These are phyloP conservation scores for Tylopilus subfusipes DNA, from an alignment of 768 basidiomycete genomes.

Conservation along the genomic window DNA sequence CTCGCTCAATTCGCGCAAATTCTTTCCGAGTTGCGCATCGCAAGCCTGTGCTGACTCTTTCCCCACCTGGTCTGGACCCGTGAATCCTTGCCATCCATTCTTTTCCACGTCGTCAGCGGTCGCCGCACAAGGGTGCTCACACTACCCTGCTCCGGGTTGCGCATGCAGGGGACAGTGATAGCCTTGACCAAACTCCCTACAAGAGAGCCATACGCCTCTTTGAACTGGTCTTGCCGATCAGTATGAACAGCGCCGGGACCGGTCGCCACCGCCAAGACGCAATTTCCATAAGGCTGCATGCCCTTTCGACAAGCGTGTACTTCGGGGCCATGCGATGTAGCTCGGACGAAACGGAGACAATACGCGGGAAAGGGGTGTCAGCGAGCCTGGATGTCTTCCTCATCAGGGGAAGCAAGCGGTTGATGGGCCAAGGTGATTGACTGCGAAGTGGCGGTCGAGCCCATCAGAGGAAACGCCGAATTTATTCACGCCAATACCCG, in stretches of 20 bases:
- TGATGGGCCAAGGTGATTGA: no score
- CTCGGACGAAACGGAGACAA: constrained; percentile 5
- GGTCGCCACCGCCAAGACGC: not conserved
- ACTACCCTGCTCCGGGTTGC: constrained; percentile 24
- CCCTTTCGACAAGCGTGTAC: constrained; percentile 1
- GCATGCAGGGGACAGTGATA: constrained; percentile 26
- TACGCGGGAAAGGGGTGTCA: not conserved
- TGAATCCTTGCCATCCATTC: constrained; percentile 26
- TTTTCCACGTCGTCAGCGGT: constrained; percentile 10
- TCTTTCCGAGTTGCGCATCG: constrained; percentile 25
- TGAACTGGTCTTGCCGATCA: constrained; percentile 1
- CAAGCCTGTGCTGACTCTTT: constrained; percentile 22
- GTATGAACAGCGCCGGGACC: constrained; percentile 2
- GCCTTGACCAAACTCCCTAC: constrained; percentile 15
- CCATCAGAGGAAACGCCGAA: not conserved
- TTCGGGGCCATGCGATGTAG: constrained; percentile 1
- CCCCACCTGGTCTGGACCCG: constrained; percentile 4
- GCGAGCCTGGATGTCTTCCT: not conserved
- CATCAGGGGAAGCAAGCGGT: no score
- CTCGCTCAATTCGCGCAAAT: constrained; percentile 33
- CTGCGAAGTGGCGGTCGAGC: no score
- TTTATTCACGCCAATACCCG: not conserved
- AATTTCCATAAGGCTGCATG: not conserved
- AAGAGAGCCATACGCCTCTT: not conserved
- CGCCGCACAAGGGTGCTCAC: constrained; percentile 3